Evolutionary conservation across 805 yeast genomes (phyloP).

Genomic region (Lachancea meyersii): DNA sequence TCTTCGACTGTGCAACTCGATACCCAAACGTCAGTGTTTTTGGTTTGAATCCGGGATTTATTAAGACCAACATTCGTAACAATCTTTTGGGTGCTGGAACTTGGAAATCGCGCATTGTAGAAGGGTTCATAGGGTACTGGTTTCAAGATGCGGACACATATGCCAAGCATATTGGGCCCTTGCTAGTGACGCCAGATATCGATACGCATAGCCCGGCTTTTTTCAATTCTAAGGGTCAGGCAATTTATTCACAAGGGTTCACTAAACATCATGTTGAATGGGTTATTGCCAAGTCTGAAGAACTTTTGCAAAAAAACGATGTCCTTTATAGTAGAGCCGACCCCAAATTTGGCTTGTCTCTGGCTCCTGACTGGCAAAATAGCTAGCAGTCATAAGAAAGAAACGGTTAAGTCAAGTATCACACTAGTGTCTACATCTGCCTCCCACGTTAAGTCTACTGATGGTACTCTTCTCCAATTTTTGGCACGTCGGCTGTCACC

Average conservation of each 20-base stretch:
- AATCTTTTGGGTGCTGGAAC: constrained; percentile 31
- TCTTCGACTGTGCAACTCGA: constrained; percentile 18
- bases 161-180: constrained; percentile 30
- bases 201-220: constrained; percentile 29
- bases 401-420: too few relatives aligned
- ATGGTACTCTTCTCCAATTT: too few relatives aligned
- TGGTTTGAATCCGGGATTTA: constrained; percentile 39
- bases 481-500: too few relatives aligned
- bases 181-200: constrained; percentile 29
- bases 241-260: constrained; percentile 28
- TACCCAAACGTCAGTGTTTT: constrained; percentile 25
- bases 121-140: constrained; percentile 30
- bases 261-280: constrained; percentile 27
- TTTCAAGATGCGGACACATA: constrained; percentile 33
- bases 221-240: constrained; percentile 30
- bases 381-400: too few relatives aligned
- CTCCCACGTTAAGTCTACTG: too few relatives aligned
- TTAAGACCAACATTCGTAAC: constrained; percentile 33
- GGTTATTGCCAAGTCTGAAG: constrained; percentile 23
- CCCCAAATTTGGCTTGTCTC: too few relatives aligned
- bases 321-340: not conserved
- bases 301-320: not conserved
- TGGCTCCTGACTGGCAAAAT: too few relatives aligned
- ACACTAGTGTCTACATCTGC: too few relatives aligned
- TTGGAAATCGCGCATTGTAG: constrained; percentile 23